A percentile compares a stretch with the other conserved stretches of the same genome.
These are phyloP conservation scores for Fusarium duplospermum DNA, from an alignment of 2,329 filamentous ascomycete genomes.

Conservation along the genomic window DNA sequence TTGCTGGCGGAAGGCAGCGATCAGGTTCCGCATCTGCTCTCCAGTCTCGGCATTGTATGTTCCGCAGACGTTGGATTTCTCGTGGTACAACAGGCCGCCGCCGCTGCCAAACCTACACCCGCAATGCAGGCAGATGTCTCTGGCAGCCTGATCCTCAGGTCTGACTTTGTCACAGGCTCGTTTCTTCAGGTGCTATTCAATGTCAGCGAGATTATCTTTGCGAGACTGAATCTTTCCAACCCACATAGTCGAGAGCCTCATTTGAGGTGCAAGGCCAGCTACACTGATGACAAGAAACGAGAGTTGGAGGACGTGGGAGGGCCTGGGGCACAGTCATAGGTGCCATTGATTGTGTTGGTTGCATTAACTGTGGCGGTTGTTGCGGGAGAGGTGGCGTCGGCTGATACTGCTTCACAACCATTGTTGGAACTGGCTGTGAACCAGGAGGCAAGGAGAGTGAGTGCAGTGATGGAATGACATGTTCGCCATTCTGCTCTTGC, in stretches of 20 bases:
- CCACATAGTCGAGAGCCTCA: constrained; percentile 48
- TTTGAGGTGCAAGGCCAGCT: constrained; percentile 50
- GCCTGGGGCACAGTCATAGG: background rate
- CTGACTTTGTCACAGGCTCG: constrained; percentile 38
- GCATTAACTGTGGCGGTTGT: background rate
- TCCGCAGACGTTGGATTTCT: constrained; percentile 60
- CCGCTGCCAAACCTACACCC: constrained; percentile 56
- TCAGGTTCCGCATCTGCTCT: constrained; percentile 22
- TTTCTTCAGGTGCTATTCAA: constrained; percentile 45
- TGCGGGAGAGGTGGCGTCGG: background rate
- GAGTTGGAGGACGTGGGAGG: constrained; percentile 4
- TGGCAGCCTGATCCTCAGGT: constrained; percentile 32
- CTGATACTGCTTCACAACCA: background rate
- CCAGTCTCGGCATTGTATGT: constrained; percentile 43
- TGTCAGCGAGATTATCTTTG: constrained; percentile 23
- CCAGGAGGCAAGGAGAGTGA: constrained; percentile 21
- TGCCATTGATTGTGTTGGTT: background rate
- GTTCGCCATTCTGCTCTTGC: constrained; percentile 51
- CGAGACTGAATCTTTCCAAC: constrained; percentile 13
- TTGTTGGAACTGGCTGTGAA: constrained; percentile 4
- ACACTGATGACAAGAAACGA: constrained; percentile 47
- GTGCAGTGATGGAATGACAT: constrained; percentile 51
- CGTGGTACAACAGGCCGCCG: constrained; percentile 59
- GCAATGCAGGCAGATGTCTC: constrained; percentile 58
- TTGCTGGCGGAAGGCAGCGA: constrained; percentile 18